Conservation (phyloP, 805 yeast species). For the Saccharomycopsis fodiens region DNA sequence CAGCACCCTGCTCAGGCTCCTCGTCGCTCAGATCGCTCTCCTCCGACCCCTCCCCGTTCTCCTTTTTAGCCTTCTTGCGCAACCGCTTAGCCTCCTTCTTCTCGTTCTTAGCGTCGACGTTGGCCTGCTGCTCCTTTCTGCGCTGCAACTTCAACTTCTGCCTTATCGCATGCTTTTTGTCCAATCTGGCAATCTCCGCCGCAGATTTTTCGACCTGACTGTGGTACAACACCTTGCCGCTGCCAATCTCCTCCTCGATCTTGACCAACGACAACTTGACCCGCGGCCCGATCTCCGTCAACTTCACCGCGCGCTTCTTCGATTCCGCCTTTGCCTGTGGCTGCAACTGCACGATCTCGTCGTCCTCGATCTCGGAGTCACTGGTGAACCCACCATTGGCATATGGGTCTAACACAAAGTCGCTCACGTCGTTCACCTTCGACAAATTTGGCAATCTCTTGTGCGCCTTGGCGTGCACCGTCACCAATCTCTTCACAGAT, state of each 20-base stretch:
- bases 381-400: constrained; percentile 76
- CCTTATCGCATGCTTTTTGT: constrained; percentile 56
- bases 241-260: constrained; percentile 87
- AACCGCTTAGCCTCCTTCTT: constrained; percentile 66
- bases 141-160: constrained; percentile 61
- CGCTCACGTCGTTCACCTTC: constrained; percentile 68
- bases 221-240: constrained; percentile 85
- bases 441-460: constrained; percentile 66
- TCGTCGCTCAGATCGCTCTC: constrained; percentile 24
- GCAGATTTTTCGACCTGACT: constrained; percentile 56
- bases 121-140: constrained; percentile 69
- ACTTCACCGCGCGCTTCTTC: constrained; percentile 75
- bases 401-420: constrained; percentile 75
- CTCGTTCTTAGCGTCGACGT: constrained; percentile 67
- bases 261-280: constrained; percentile 67
- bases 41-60: constrained; percentile 24
- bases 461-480: constrained; percentile 49
- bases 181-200: constrained; percentile 53
- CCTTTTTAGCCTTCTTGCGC: constrained; percentile 52
- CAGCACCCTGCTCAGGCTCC: constrained; percentile 26
- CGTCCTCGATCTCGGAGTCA: constrained; percentile 93
- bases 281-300: constrained; percentile 92
- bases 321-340: constrained; percentile 21
- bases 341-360: constrained; percentile 61
- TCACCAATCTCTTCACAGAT: constrained; percentile 63